phyloP scores from a whole-genome alignment of 1,139 yeast genomes.

The Suhomyces bribrorum region DNA sequence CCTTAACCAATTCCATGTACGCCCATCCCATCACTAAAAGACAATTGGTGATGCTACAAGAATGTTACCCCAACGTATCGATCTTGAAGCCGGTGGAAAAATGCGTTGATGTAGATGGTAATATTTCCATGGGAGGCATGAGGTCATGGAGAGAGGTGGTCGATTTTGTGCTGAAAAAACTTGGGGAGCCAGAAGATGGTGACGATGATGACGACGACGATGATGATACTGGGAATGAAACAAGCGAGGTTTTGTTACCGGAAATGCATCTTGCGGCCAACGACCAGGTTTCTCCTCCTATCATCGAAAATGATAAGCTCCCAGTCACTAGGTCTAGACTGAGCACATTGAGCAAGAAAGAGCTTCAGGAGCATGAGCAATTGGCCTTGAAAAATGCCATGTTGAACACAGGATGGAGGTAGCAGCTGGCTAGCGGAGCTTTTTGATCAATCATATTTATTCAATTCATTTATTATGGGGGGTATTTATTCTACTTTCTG shows the following conservation, averaged over 20 bases:
- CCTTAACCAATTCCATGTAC: constrained; percentile 32
- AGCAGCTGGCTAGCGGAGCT: too few species aligned
- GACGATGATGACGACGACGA: constrained; percentile 20
- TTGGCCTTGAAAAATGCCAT: constrained; percentile 14
- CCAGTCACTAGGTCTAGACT: constrained; percentile 6
- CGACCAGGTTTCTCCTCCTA: constrained; percentile 3
- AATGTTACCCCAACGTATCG: constrained; percentile 30
- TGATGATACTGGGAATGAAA: constrained; percentile 15
- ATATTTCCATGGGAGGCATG: constrained; percentile 37
- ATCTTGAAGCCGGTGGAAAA: constrained; percentile 34
- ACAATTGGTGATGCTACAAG: constrained; percentile 26
- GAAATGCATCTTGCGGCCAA: constrained; percentile 5
- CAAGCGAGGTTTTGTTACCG: constrained; percentile 4
- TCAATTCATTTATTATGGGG: too few species aligned
- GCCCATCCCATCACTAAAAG: constrained; percentile 32
- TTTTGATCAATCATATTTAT: too few species aligned
- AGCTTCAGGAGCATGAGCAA: constrained; percentile 12
- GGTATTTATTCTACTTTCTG: too few species aligned
- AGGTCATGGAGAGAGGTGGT: constrained; percentile 35
- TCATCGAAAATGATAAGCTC: constrained; percentile 2
- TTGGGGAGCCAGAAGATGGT: constrained; percentile 26
- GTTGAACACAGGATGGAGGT: constrained; percentile 9
- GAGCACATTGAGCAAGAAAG: constrained; percentile 8
- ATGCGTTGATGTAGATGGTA: constrained; percentile 33
- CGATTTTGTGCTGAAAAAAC: constrained; percentile 27